Base-by-base conservation (phyloP, 1,284 basidiomycete genomes). In the Entoloma clypeatum region DNA sequence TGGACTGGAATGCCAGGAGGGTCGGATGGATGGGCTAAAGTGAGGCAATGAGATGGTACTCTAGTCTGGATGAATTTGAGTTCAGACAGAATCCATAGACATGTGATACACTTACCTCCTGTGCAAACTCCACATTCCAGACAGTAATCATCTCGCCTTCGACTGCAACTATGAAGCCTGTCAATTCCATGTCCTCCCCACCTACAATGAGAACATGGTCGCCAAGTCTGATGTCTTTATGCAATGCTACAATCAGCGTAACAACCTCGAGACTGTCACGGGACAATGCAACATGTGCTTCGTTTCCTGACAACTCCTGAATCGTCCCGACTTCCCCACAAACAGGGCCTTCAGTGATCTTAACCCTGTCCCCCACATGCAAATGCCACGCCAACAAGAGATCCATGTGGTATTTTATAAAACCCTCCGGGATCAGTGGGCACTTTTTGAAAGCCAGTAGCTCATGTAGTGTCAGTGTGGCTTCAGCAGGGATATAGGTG, bases 121-220 rank as follows among this genome's bases (percentile, higher is more conserved):
- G 11, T 14, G 19, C 24, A 18, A 31, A 32, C 22, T 43, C 31
- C 9, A 27, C 19, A 18, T 39, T 26, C 21, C 24, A 39, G 2
- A 44, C 7, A 3, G 18, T 2, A 4, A 39, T 10, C 7, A 10
- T 21, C 11, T 33, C 42, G 7, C 25, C 42, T 3, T 8, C 21
- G 7, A 36, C 19, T 1, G 29, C 18, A 21, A 34, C 13, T 7
- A 44, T 36, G 36, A 30, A 39, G n/a, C 42, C 42, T 7, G 42
- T 35, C n/a, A 23, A 9, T 11, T 32, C 36, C 2, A 14, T 8
- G 8, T 32, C 19, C n/a, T 28, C 29, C 11, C 42, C 36, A 3
- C 14, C 18, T 4, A 23, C 7, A n/a, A 44, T n/a, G 5, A 17
- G 14, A 23, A 43, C 29, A 17, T 38, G 16, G 26, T 43, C 41